These are phyloP conservation scores for Schizopora paradoxa DNA, from an alignment of 1,284 basidiomycete species.

Conservation along the genomic window DNA sequence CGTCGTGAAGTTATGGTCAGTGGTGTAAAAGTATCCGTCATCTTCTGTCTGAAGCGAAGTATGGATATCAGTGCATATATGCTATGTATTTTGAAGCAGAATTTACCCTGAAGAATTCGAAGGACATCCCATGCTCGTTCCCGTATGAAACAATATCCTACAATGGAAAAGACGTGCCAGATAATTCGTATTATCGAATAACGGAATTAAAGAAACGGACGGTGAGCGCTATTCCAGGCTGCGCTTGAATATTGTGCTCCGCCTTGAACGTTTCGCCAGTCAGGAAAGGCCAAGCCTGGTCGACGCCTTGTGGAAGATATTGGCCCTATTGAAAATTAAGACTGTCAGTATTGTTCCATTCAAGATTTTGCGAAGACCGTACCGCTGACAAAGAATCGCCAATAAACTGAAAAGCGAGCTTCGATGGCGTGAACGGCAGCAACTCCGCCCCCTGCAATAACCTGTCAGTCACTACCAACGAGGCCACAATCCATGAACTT, in stretches of 20 bases:
- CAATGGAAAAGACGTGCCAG: neutral
- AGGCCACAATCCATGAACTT: neutral
- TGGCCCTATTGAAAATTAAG: constrained; percentile 37
- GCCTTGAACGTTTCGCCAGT: constrained; percentile 48
- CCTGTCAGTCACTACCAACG: neutral
- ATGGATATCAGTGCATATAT: neutral
- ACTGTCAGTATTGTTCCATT: neutral
- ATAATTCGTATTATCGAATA: neutral
- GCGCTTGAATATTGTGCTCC: constrained; percentile 45
- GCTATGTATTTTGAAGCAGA: neutral
- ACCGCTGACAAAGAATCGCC: constrained; percentile 55
- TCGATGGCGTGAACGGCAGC: constrained; percentile 41
- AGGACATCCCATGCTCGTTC: constrained; percentile 49
- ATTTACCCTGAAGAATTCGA: constrained; percentile 41
- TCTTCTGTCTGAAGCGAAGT: constrained; percentile 44
- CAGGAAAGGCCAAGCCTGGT: constrained; percentile 55
- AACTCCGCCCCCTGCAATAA: constrained; percentile 38
- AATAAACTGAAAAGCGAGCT: constrained; percentile 49
- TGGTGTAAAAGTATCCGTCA: constrained; percentile 46
- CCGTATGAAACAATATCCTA: constrained; percentile 54
- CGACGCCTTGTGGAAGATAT: constrained; percentile 45
- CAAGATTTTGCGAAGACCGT: constrained; percentile 15
- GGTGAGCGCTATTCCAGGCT: constrained; percentile 47
- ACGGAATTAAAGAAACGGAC: constrained; percentile 26
- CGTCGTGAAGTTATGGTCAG: constrained; percentile 55